phyloP scores from a whole-genome alignment of 2,329 filamentous ascomycete species.

The Fusarium bulbicola region DNA sequence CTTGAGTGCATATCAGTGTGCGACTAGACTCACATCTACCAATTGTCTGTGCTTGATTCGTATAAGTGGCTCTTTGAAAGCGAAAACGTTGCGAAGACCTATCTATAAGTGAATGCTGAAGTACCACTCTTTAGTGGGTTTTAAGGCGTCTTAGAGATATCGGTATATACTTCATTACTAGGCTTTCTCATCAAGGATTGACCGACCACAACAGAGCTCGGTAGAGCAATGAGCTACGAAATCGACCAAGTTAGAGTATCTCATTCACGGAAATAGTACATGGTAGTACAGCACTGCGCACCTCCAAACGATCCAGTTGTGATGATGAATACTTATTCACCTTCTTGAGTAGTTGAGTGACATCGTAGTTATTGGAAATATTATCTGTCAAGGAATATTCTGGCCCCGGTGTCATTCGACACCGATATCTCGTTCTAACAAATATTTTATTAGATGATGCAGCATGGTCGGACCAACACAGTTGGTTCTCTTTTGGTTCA shows the following conservation, averaged over 20 bases:
- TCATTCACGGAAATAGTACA: neutral
- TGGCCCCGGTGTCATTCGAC: neutral
- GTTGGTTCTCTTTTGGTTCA: neutral
- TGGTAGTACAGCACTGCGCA: neutral
- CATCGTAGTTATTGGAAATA: neutral
- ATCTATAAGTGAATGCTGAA: neutral
- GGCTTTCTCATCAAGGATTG: neutral
- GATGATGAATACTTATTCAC: neutral
- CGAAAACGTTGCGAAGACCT: neutral
- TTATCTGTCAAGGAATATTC: rapidly evolving
- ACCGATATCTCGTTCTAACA: neutral
- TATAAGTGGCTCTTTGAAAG: neutral
- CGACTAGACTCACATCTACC: neutral
- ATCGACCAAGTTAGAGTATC: neutral
- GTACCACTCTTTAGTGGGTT: no score
- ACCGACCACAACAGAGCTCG: neutral
- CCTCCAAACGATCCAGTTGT: neutral
- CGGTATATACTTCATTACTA: neutral
- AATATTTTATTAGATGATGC: neutral
- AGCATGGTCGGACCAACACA: neutral
- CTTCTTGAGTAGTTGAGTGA: neutral
- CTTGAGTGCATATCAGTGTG: neutral
- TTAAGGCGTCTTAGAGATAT: no score
- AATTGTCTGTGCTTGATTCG: neutral
- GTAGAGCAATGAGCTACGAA: neutral